Conservation (phyloP, 257 asterid species). For the Verbascum thapsus region DNA sequence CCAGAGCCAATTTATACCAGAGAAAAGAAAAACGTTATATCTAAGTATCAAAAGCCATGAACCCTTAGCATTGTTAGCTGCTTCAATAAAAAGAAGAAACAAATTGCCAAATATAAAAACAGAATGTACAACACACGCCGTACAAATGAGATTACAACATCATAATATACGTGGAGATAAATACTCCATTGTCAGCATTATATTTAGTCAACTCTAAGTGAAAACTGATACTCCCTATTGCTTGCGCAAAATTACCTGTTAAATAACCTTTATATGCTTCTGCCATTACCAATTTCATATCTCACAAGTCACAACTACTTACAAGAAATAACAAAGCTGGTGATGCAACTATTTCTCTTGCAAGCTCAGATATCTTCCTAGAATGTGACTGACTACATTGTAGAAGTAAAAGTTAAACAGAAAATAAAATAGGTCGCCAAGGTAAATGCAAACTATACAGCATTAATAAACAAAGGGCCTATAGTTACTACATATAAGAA, state of each 20-base stretch:
- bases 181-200: not conserved
- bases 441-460: conserved; percentile 1
- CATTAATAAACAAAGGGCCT: not conserved
- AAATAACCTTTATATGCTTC: not conserved
- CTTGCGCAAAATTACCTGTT: not conserved
- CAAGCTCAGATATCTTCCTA: conserved; percentile 9
- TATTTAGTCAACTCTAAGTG: not conserved
- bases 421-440: not conserved
- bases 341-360: not conserved
- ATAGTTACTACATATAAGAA: not conserved
- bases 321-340: not conserved
- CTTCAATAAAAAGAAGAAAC: not conserved
- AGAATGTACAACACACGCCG: not conserved
- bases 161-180: not conserved
- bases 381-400: not conserved
- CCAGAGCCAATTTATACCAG: not conserved
- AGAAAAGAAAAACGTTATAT: not conserved
- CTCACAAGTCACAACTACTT: not conserved
- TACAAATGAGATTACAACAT: not conserved
- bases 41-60: not conserved
- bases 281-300: not conserved
- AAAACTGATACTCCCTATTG: not conserved
- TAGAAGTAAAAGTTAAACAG: not conserved
- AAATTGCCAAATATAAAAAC: not conserved
- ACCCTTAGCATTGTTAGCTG: not conserved